Conservation (phyloP, 2,329 filamentous ascomycete genomes). For the Colletotrichum agaves region DNA sequence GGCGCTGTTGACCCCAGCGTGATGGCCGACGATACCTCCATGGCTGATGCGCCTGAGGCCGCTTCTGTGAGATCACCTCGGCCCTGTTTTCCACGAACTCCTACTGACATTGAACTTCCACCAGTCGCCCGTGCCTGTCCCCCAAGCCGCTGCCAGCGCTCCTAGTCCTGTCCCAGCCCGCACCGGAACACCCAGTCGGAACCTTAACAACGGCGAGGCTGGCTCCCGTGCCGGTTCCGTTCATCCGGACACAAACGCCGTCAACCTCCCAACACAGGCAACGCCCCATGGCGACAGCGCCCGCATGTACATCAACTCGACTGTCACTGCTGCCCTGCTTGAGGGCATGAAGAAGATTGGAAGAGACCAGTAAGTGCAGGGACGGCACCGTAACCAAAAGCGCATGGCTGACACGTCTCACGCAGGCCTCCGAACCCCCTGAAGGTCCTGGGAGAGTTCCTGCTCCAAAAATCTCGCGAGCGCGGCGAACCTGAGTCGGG, state of each 20-base stretch:
- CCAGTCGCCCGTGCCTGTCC: conserved; percentile 53
- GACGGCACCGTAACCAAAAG: background rate
- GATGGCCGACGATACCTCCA: conserved; percentile 49
- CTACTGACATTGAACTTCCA: conserved; percentile 32
- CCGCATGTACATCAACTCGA: conserved; percentile 77
- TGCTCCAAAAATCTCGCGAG: conserved; percentile 68
- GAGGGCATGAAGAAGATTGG: conserved; percentile 81
- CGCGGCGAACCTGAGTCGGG: conserved; percentile 14
- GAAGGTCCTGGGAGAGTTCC: conserved; percentile 74
- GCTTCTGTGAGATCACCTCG: conserved; percentile 48
- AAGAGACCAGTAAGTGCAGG: conserved; percentile 71
- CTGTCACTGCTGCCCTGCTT: conserved; percentile 73
- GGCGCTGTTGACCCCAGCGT: conserved; percentile 14
- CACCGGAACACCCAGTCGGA: conserved; percentile 60
- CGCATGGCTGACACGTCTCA: conserved; percentile 9
- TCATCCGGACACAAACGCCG: conserved; percentile 63
- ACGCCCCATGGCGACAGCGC: conserved; percentile 74
- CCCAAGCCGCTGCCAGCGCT: conserved; percentile 44
- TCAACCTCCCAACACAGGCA: conserved; percentile 67
- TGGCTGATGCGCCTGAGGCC: conserved; percentile 57
- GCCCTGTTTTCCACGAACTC: too few relatives aligned
- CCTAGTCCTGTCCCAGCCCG: conserved; percentile 56
- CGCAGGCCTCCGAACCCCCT: conserved; percentile 73
- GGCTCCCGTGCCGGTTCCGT: conserved; percentile 66
- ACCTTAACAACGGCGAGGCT: conserved; percentile 46